A percentile compares a stretch with the other conserved stretches of the same genome.
phyloP scores from a whole-genome alignment of 805 yeast species.

The Scheffersomyces lignosus region DNA sequence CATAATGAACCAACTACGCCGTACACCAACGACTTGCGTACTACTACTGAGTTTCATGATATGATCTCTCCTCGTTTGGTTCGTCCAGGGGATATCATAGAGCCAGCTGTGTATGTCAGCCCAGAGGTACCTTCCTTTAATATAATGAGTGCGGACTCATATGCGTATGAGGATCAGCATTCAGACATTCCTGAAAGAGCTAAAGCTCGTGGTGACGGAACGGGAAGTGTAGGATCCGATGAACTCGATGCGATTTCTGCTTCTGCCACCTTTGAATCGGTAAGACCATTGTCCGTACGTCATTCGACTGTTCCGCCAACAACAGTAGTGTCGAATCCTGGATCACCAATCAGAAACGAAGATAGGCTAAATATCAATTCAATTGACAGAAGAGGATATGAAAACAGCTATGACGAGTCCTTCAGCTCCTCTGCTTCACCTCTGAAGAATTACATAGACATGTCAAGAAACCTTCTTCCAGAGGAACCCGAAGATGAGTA shows the following conservation, averaged over 20 bases:
- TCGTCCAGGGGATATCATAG: not conserved
- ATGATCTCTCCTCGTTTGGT: too few species aligned
- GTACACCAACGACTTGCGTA: too few species aligned
- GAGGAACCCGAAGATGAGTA: slow-evolving; percentile 2
- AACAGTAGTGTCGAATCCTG: not conserved
- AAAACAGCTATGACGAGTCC: not conserved
- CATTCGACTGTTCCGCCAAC: slow-evolving; percentile 8
- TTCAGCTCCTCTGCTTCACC: too few species aligned
- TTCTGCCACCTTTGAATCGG: slow-evolving; percentile 15
- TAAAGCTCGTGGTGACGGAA: not conserved
- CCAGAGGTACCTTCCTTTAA: not conserved
- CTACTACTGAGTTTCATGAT: too few species aligned
- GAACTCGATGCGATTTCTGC: slow-evolving; percentile 11
- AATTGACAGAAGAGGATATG: too few species aligned
- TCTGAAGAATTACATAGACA: slow-evolving; percentile 1
- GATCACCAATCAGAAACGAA: slow-evolving; percentile 1
- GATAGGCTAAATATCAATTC: too few species aligned
- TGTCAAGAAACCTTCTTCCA: not conserved
- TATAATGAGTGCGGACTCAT: not conserved
- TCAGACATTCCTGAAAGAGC: slow-evolving; percentile 3
- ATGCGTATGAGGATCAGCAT: not conserved
- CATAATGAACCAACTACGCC: not conserved
- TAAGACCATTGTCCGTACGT: slow-evolving; percentile 20
- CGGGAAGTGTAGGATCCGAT: not conserved
- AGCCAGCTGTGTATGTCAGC: not conserved